Conservation (phyloP, 2,329 filamentous ascomycete genomes). For the Xylaria sp. region DNA sequence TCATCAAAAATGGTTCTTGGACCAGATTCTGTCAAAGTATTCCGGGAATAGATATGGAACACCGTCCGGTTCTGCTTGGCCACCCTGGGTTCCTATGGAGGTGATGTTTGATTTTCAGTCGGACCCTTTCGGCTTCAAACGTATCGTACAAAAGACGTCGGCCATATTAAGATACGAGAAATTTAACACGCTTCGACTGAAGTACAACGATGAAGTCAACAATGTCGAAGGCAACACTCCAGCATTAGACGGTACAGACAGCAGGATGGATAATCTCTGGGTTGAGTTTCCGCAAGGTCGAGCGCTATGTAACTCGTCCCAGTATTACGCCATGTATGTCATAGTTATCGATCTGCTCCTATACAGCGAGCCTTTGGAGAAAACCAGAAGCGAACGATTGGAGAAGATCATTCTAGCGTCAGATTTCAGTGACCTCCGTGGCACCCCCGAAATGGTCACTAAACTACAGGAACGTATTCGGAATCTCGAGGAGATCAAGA, state of each 20-base stretch:
- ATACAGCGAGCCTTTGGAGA: constrained; percentile 95
- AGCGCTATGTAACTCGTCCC: constrained; percentile 94
- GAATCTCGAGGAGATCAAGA: constrained; percentile 95
- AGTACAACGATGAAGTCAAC: constrained; percentile 94
- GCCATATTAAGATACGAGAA: constrained; percentile 96
- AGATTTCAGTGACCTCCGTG: constrained; percentile 96
- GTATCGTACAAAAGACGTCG: constrained; percentile 96
- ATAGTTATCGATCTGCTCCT: constrained; percentile 95
- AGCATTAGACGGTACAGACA: constrained; percentile 70
- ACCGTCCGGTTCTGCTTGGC: constrained; percentile 86
- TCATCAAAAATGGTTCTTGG: constrained; percentile 88
- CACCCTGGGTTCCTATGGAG: constrained; percentile 97
- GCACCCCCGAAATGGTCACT: constrained; percentile 91
- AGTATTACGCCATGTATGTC: constrained; percentile 98
- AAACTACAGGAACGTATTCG: constrained; percentile 91
- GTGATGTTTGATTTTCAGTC: constrained; percentile 97
- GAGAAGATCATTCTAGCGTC: constrained; percentile 99
- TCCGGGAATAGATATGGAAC: constrained; percentile 93
- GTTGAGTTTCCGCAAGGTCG: constrained; percentile 95
- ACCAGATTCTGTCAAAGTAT: constrained; percentile 88
- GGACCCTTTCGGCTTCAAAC: constrained; percentile 96
- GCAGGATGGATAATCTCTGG: constrained; percentile 94
- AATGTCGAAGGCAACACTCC: constrained; percentile 65
- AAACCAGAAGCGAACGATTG: constrained; percentile 92
- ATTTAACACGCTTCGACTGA: constrained; percentile 95